Evolutionary conservation across 768 basidiomycete species (phyloP).

Genomic region (Imleria badia): DNA sequence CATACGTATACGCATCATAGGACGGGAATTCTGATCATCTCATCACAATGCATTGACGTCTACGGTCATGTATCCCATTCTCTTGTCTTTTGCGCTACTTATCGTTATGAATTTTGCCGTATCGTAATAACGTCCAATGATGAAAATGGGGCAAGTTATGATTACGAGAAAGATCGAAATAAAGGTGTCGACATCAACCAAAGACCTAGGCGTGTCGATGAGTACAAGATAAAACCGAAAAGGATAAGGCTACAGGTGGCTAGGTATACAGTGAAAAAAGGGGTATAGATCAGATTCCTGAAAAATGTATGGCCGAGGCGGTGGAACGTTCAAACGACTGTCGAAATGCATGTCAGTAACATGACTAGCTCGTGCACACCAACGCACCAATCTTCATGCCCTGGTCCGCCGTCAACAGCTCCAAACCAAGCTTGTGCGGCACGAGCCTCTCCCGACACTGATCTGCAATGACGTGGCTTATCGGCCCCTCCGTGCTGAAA

Average conservation of each 20-base stretch:
- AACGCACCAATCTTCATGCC: slow-evolving; percentile 78
- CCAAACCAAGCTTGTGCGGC: slow-evolving; percentile 62
- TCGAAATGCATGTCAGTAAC: slow-evolving; percentile 2
- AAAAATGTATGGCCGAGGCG: slow-evolving; percentile 2
- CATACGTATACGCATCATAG: slow-evolving; percentile 23
- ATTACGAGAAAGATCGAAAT: not conserved
- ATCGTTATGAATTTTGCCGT: not conserved
- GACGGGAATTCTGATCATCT: slow-evolving; percentile 27
- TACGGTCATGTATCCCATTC: slow-evolving; percentile 2
- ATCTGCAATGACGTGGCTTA: slow-evolving; percentile 65
- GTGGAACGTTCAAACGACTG: slow-evolving; percentile 37
- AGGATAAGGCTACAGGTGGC: slow-evolving; percentile 38
- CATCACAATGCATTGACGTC: slow-evolving; percentile 10
- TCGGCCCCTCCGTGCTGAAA: slow-evolving; percentile 49
- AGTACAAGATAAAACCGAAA: not conserved
- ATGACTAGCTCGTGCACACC: no score
- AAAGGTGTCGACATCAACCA: not conserved
- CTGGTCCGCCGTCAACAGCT: slow-evolving; percentile 69
- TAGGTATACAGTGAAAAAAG: slow-evolving; percentile 34
- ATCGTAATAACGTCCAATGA: no score
- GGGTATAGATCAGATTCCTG: slow-evolving; percentile 20
- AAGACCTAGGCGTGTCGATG: not conserved
- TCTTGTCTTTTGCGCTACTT: not conserved
- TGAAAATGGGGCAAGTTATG: no score
- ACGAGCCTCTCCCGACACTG: slow-evolving; percentile 69